Evolutionary conservation across 2,329 filamentous ascomycete species (phyloP).

Genomic region (Hymenoscyphus fraxineus): DNA sequence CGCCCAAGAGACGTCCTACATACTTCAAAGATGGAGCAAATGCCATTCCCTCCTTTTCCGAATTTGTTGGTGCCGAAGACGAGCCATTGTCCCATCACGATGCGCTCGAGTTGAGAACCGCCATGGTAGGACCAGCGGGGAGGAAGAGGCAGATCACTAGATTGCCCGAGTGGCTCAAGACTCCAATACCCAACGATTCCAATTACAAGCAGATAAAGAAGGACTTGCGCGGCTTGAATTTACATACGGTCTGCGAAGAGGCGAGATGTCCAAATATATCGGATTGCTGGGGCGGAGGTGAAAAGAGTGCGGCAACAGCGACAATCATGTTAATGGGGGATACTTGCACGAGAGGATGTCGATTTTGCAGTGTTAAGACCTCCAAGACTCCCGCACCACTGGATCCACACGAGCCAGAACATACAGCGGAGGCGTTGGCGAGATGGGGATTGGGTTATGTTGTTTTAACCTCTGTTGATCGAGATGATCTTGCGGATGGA

Average conservation of each 20-base stretch:
- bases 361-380: slow-evolving; percentile 97
- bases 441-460: slow-evolving; percentile 96
- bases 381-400: slow-evolving; percentile 69
- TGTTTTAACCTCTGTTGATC: slow-evolving; percentile 88
- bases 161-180: slow-evolving; percentile 93
- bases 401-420: slow-evolving; percentile 93
- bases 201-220: slow-evolving; percentile 96
- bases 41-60: slow-evolving; percentile 52
- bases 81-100: slow-evolving; percentile 47
- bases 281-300: slow-evolving; percentile 92
- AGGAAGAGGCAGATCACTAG: slow-evolving; percentile 65
- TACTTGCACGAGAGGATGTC: slow-evolving; percentile 91
- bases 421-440: slow-evolving; percentile 88
- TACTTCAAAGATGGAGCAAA: slow-evolving; percentile 37
- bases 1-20: slow-evolving; percentile 31
- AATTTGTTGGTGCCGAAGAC: slow-evolving; percentile 49
- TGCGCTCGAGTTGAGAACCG: slow-evolving; percentile 57
- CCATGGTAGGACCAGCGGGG: slow-evolving; percentile 60
- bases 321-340: slow-evolving; percentile 99
- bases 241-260: slow-evolving; percentile 98
- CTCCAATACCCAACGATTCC: slow-evolving; percentile 76
- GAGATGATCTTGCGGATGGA: slow-evolving; percentile 86
- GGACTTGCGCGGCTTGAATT: slow-evolving; percentile 80
- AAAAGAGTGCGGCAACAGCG: slow-evolving; percentile 86
- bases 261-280: slow-evolving; percentile 95